Conservation (phyloP, 768 basidiomycete species). For the Phlebiopsis flavidoalba region DNA sequence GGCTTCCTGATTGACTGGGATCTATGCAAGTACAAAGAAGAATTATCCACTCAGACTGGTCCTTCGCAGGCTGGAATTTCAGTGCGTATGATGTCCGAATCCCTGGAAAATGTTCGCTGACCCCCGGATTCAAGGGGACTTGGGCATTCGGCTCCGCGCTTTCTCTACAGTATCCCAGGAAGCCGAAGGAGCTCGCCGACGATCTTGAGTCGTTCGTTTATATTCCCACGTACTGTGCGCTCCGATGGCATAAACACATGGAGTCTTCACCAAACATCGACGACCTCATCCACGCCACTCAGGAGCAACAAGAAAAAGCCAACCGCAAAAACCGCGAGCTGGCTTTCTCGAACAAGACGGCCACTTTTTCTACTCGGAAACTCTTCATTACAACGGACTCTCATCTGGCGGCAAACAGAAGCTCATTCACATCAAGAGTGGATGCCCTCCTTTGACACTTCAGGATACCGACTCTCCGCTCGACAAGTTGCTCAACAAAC, state of each 20-base stretch:
- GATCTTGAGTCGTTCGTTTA: constrained; percentile 19
- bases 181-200: constrained; percentile 7
- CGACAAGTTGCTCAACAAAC: neutral
- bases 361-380: neutral
- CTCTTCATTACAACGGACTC: neutral
- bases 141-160: constrained; percentile 15
- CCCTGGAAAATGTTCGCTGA: neutral
- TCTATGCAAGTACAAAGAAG: constrained; percentile 4
- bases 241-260: neutral
- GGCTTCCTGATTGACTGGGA: constrained; percentile 10
- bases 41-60: neutral
- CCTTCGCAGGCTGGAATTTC: neutral
- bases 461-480: neutral
- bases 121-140: constrained; percentile 11
- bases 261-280: neutral
- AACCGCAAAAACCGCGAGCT: neutral
- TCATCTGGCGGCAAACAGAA: neutral
- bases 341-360: neutral
- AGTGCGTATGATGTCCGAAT: neutral
- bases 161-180: constrained; percentile 3
- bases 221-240: neutral
- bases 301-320: neutral
- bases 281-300: neutral
- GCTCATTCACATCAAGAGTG: neutral
- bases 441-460: neutral